Base-by-base conservation (phyloP, 1,139 yeast species). In the Saccharomyces hybrid region DNA sequence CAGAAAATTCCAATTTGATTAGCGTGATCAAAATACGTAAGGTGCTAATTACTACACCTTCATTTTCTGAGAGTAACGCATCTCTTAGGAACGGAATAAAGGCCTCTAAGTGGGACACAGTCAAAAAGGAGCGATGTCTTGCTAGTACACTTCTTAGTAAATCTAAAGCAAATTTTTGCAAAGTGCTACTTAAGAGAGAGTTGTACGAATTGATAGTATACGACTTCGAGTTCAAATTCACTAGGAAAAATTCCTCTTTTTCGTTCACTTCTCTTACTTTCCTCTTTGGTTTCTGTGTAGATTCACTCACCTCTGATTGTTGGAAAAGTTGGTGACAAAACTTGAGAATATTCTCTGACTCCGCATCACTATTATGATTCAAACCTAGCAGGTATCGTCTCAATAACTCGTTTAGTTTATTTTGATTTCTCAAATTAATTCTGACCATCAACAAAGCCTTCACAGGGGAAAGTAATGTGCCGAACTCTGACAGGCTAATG, bases 101-200 rank as follows among this genome's bases (percentile, higher is more conserved):
- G 0, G 88, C 93, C 51, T 78, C 75, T 56, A 91, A 73, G 60
- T 86, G 84, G 8, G 78, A 75, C 1, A 80, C 80, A 1, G 84
- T 80, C 59, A 84, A 70, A 54, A 93, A 76, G 5, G 74, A 71
- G 4, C 75, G 75, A 63, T 86, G 83, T 58, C 83, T 81, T 2
- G 84, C 75, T 44, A 93, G 74, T 0, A 93, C 87, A 2, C 86
- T 81, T 61, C 91, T 77, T 57, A 93, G 73, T 48, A 90, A 73
- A 58, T 93, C 97, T 58, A 93, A 77, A 0, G 96, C 77, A 65
- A 95, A 86, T 62, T 82, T 82, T 64, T 88, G 91, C 65, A 90
- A 71, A 0, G 88, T 83, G 54, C 75, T 76, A 51, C 76, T 73
- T 60, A 79, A 82, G 29, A 78, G 70, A 0, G 81, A 74, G 57